These are phyloP conservation scores for Davidsoniella eucalypti DNA, from an alignment of 2,329 filamentous ascomycete species.

Conservation along the genomic window DNA sequence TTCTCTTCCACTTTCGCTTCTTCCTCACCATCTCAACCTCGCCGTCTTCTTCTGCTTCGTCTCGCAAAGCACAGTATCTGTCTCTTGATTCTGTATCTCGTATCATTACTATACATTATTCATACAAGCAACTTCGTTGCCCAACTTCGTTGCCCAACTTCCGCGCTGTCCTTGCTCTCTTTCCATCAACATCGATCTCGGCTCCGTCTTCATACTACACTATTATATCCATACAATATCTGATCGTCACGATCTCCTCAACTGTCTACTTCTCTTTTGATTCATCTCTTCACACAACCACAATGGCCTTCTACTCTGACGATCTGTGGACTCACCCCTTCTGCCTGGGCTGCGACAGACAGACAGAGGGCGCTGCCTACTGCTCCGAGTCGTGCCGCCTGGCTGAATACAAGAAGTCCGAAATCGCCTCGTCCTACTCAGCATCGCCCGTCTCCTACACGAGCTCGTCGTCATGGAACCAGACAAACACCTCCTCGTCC, in stretches of 20 bases:
- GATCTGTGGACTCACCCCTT: constrained; percentile 74
- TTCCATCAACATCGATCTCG: neutral
- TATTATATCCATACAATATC: constrained; percentile 1
- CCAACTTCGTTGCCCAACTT: too few species aligned
- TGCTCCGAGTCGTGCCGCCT: constrained; percentile 86
- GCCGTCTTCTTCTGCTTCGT: neutral
- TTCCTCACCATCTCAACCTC: neutral
- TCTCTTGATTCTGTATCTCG: too few species aligned
- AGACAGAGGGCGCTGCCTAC: constrained; percentile 62
- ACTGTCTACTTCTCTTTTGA: neutral
- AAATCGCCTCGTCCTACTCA: constrained; percentile 14
- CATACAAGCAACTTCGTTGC: too few species aligned
- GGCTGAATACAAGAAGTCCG: constrained; percentile 59
- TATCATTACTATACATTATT: too few species aligned
- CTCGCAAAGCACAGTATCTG: neutral
- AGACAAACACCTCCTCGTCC: constrained; percentile 15
- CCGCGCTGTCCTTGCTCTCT: neutral
- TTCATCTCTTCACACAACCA: constrained; percentile 16
- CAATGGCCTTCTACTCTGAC: constrained; percentile 29
- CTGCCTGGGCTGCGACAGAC: constrained; percentile 82
- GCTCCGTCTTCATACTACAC: neutral
- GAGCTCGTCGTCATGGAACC: constrained; percentile 6
- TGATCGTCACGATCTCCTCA: neutral
- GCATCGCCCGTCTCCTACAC: constrained; percentile 16
- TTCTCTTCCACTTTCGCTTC: neutral